Percentiles rank a stretch among this genome's conserved stretches.
Conservation (phyloP, 768 basidiomycete genomes). For the Chalciporus pseudorubinellus region DNA sequence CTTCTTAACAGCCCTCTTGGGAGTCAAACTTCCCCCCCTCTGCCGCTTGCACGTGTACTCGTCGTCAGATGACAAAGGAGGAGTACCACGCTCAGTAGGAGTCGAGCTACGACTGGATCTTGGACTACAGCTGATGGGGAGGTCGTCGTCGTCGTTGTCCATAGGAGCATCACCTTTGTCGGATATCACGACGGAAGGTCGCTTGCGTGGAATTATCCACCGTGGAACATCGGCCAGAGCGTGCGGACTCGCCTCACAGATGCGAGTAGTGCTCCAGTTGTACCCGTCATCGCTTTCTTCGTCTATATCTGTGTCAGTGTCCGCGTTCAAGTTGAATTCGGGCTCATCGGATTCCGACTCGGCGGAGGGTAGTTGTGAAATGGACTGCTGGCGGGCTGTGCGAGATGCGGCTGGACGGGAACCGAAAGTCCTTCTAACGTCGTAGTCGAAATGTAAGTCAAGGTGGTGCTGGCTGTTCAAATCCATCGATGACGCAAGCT, state of each 20-base stretch:
- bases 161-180: neutral
- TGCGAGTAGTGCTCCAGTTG: slow-evolving; percentile 10
- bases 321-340: slow-evolving; percentile 7
- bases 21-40: slow-evolving; percentile 3
- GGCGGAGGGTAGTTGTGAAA: neutral
- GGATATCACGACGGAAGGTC: slow-evolving; percentile 17
- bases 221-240: slow-evolving; percentile 1
- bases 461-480: neutral
- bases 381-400: neutral
- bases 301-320: slow-evolving; percentile 18
- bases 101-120: neutral
- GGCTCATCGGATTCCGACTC: slow-evolving; percentile 9
- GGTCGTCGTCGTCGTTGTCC: neutral
- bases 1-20: slow-evolving; percentile 8
- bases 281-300: slow-evolving; percentile 12
- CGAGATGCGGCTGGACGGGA: neutral
- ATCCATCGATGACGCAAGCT: slow-evolving; percentile 8
- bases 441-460: slow-evolving; percentile 17
- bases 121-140: neutral
- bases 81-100: neutral
- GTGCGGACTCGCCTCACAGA: slow-evolving; percentile 7
- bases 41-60: slow-evolving; percentile 17
- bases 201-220: slow-evolving; percentile 22
- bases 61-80: slow-evolving; percentile 3
- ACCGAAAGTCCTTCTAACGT: slow-evolving; percentile 19